Percentiles rank a stretch among this genome's conserved stretches.
Conservation (phyloP, 2,329 filamentous ascomycete genomes). For the Colletotrichum salicis region DNA sequence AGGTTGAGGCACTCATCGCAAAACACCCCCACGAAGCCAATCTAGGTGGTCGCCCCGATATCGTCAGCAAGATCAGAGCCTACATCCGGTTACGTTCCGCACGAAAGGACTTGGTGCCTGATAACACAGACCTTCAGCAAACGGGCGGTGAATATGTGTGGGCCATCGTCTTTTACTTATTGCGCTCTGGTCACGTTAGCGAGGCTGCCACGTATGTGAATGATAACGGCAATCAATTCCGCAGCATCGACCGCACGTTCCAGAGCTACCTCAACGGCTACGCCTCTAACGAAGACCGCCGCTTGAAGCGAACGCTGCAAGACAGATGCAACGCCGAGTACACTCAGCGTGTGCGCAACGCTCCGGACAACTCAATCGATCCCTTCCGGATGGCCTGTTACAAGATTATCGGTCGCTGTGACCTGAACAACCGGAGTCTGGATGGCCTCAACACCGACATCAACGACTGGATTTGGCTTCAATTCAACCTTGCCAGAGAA, state of each 20-base stretch:
- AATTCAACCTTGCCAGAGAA: slow-evolving; percentile 76
- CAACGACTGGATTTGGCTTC: slow-evolving; percentile 78
- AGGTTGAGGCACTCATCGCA: slow-evolving; percentile 80
- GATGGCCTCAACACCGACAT: slow-evolving; percentile 72
- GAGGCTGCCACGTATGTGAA: slow-evolving; percentile 91
- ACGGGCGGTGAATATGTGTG: slow-evolving; percentile 87
- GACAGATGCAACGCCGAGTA: slow-evolving; percentile 92
- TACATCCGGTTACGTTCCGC: slow-evolving; percentile 85
- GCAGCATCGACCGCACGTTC: slow-evolving; percentile 91
- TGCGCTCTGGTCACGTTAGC: slow-evolving; percentile 83
- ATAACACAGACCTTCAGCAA: slow-evolving; percentile 83
- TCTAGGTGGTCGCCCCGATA: slow-evolving; percentile 87
- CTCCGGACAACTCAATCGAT: slow-evolving; percentile 87
- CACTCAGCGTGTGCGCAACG: slow-evolving; percentile 83
- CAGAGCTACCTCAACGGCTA: slow-evolving; percentile 88
- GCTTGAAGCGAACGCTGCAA: slow-evolving; percentile 81
- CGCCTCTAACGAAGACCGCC: slow-evolving; percentile 78
- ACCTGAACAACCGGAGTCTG: slow-evolving; percentile 71
- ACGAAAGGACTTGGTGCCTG: slow-evolving; percentile 85
- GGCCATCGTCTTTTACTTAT: slow-evolving; percentile 92
- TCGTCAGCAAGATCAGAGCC: slow-evolving; percentile 89
- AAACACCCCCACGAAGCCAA: slow-evolving; percentile 90
- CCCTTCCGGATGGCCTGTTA: slow-evolving; percentile 98
- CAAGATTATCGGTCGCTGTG: slow-evolving; percentile 90
- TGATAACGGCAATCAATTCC: slow-evolving; percentile 81